phyloP scores from a whole-genome alignment of 2,329 filamentous ascomycete genomes.

The Ascochyta clinopodiicola region DNA sequence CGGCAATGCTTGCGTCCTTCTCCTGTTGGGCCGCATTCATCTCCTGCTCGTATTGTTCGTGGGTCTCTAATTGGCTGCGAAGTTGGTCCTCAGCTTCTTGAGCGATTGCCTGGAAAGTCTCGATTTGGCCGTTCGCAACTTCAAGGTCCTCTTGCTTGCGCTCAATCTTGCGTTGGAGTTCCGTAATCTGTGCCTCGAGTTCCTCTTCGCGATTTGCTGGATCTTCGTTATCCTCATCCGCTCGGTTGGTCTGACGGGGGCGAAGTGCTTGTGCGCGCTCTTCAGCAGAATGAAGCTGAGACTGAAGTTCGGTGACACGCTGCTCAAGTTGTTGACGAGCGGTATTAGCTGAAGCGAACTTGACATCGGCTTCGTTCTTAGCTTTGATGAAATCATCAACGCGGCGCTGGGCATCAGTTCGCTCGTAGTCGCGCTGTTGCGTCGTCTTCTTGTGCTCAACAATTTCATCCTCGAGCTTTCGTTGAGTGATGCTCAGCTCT shows the following conservation, averaged over 20 bases:
- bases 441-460: conserved; percentile 85
- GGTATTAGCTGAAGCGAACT: conserved; percentile 85
- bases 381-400: conserved; percentile 89
- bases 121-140: conserved; percentile 78
- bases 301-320: conserved; percentile 84
- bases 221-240: conserved; percentile 57
- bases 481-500: conserved; percentile 79
- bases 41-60: conserved; percentile 76
- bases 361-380: conserved; percentile 81
- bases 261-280: conserved; percentile 84
- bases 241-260: conserved; percentile 66
- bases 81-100: conserved; percentile 88
- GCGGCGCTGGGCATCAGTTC: conserved; percentile 84
- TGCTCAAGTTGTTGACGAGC: conserved; percentile 87
- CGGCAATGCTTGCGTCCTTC: conserved; percentile 79
- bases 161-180: conserved; percentile 87
- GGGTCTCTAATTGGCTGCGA: conserved; percentile 76
- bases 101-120: conserved; percentile 88
- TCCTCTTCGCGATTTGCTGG: conserved; percentile 76
- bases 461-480: conserved; percentile 80
- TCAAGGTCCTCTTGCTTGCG: conserved; percentile 81
- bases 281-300: conserved; percentile 87
- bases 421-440: conserved; percentile 87
- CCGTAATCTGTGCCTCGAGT: conserved; percentile 79
- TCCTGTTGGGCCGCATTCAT: conserved; percentile 76